Conservation (phyloP, 257 asterid genomes). For the Solanum dulcamara region DNA sequence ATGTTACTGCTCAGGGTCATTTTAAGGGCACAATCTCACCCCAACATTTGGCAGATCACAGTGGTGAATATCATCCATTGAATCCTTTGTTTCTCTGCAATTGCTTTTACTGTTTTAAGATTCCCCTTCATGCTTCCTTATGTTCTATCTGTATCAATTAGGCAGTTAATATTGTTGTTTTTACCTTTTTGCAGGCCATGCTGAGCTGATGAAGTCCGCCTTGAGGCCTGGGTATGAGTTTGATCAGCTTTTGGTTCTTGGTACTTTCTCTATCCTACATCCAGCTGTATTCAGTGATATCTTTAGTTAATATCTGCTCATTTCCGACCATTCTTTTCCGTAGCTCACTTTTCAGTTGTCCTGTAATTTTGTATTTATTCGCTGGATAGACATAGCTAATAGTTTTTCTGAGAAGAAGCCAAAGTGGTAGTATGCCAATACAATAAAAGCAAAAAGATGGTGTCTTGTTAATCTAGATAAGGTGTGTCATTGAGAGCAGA, state of each 20-base stretch:
- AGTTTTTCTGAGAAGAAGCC: background rate
- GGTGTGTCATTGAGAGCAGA: background rate
- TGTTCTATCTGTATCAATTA: background rate
- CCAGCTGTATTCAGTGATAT: background rate
- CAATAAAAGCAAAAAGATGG: background rate
- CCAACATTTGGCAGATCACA: slow-evolving; percentile 88
- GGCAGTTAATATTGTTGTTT: slow-evolving; percentile 2
- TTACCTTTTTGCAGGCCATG: slow-evolving; percentile 48
- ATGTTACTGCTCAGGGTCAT: slow-evolving; percentile 36
- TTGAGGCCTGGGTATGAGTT: slow-evolving; percentile 77
- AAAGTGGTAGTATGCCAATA: background rate
- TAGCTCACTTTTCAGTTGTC: background rate
- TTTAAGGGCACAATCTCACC: slow-evolving; percentile 63
- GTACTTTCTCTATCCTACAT: slow-evolving; percentile 24
- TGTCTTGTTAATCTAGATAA: background rate
- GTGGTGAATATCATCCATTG: slow-evolving; percentile 27
- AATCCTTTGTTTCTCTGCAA: background rate
- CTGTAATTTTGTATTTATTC: background rate
- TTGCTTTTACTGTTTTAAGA: background rate
- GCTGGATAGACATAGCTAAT: background rate
- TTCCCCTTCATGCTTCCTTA: background rate
- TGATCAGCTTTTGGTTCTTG: slow-evolving; percentile 85
- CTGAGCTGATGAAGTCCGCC: slow-evolving; percentile 43
- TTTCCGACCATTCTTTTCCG: background rate
- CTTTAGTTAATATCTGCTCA: background rate